A percentile compares a stretch with the other conserved stretches of the same genome.
phyloP scores from a whole-genome alignment of 2,329 filamentous ascomycete species.

The Ophiognomonia clavigignenti-juglandacearum region DNA sequence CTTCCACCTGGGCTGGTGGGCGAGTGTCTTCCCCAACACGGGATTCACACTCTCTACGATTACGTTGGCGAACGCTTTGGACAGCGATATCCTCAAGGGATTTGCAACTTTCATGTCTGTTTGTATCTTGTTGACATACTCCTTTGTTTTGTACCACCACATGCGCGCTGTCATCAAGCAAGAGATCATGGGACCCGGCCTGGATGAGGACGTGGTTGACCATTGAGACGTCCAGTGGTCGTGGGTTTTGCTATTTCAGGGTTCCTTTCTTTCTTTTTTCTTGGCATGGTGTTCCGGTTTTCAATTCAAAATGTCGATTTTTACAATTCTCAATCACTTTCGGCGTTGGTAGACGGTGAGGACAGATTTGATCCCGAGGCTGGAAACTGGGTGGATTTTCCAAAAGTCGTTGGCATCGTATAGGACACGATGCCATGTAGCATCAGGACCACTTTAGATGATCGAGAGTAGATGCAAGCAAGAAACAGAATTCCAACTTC shows the following conservation, averaged over 20 bases:
- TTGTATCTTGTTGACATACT: slow-evolving; percentile 34
- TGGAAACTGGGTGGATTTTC: not conserved
- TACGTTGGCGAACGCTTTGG: slow-evolving; percentile 44
- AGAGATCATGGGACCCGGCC: slow-evolving; percentile 51
- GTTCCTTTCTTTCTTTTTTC: not conserved
- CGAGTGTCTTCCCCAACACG: slow-evolving; percentile 58
- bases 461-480: slow-evolving; percentile 1
- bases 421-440: too few relatives aligned
- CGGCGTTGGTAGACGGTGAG: not conserved
- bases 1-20: slow-evolving; percentile 62
- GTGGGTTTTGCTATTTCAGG: too few relatives aligned
- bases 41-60: slow-evolving; percentile 56
- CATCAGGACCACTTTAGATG: not conserved
- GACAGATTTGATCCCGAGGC: not conserved
- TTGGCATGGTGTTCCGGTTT: not conserved
- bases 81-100: slow-evolving; percentile 40
- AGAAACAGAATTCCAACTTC: slow-evolving; percentile 6
- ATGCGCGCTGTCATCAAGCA: slow-evolving; percentile 43
- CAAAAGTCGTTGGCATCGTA: not conserved
- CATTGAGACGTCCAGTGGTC: slow-evolving; percentile 29
- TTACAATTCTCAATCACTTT: not conserved
- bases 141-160: slow-evolving; percentile 39
- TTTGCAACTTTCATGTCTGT: slow-evolving; percentile 46
- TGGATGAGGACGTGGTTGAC: slow-evolving; percentile 50
- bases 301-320: not conserved